phyloP scores from a whole-genome alignment of 192 early-diverging fungal genomes.

The Coemansia nantahalensis region DNA sequence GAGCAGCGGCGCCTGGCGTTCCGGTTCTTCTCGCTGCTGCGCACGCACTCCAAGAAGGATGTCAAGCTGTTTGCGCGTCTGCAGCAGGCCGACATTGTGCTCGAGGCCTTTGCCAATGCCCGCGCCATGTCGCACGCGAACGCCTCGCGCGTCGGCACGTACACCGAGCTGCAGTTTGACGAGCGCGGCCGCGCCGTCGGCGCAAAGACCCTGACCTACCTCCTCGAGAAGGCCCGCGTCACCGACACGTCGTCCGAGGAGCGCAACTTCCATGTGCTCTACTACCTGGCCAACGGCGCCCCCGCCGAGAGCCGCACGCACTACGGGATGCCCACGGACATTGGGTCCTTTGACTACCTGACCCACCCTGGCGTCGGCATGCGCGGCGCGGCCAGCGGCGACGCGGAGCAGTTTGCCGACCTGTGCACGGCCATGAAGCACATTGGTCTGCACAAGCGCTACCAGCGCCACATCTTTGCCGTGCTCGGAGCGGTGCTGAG shows the following conservation, averaged over 20 bases:
- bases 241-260: conserved; percentile 57
- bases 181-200: conserved; percentile 81
- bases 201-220: conserved; percentile 69
- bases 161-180: conserved; percentile 92
- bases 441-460: conserved; percentile 67
- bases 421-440: conserved; percentile 60
- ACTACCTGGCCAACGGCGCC: conserved; percentile 80
- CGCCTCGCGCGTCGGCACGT: conserved; percentile 78
- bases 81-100: conserved; percentile 65
- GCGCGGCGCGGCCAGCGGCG: conserved; percentile 73
- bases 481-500: conserved; percentile 84
- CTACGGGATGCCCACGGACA: conserved; percentile 57
- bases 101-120: conserved; percentile 81
- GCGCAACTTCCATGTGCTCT: conserved; percentile 76
- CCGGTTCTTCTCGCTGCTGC: conserved; percentile 64
- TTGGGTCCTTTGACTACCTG: conserved; percentile 51
- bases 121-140: conserved; percentile 61
- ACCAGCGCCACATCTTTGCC: conserved; percentile 80
- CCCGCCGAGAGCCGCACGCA: conserved; percentile 67
- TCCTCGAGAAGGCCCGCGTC: conserved; percentile 63
- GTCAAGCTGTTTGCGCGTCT: conserved; percentile 66
- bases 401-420: conserved; percentile 60
- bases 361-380: conserved; percentile 55
- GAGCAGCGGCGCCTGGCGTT: conserved; percentile 64
- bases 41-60: conserved; percentile 75